Evolutionary conservation across 352 stramenopile genomes (phyloP).

Genomic region (Phytophthora uliginosa): DNA sequence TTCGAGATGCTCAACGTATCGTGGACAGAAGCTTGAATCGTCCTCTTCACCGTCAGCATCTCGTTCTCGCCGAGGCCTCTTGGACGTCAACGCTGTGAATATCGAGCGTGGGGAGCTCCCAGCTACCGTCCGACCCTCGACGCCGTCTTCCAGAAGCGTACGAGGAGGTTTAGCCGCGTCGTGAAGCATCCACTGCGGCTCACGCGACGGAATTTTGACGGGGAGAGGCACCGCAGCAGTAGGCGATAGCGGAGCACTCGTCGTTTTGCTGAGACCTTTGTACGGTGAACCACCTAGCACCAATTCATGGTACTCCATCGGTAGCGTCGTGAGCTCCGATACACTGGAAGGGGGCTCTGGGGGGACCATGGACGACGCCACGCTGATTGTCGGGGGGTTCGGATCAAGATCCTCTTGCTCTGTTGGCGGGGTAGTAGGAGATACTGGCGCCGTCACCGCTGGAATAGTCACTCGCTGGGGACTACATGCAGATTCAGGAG

Average conservation of each 20-base stretch:
- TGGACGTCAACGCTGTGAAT: constrained; percentile 15
- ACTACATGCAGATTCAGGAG: background rate
- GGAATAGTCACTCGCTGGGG: constrained; percentile 3
- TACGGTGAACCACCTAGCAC: constrained; percentile 27
- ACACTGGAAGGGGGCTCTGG: constrained; percentile 23
- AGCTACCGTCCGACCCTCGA: constrained; percentile 30
- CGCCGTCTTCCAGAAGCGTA: constrained; percentile 26
- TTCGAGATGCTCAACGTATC: constrained; percentile 32
- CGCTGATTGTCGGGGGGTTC: constrained; percentile 10
- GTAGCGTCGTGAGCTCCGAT: constrained; percentile 36
- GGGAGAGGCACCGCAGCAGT: background rate
- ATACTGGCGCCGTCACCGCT: background rate
- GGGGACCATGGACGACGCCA: constrained; percentile 15
- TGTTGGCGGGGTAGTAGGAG: background rate
- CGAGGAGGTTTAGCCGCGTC: constrained; percentile 8
- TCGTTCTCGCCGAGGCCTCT: constrained; percentile 17
- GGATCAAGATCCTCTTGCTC: background rate
- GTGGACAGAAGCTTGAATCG: constrained; percentile 19
- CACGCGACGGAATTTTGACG: background rate
- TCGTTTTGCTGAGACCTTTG: constrained; percentile 19
- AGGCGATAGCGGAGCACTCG: constrained; percentile 18
- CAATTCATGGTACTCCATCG: constrained; percentile 37
- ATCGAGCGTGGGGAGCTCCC: constrained; percentile 21
- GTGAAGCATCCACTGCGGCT: constrained; percentile 19
- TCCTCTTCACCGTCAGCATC: constrained; percentile 13